A percentile compares a stretch with the other conserved stretches of the same genome.
phyloP scores from a whole-genome alignment of 2,329 filamentous ascomycete species.

The Periconia digitata region DNA sequence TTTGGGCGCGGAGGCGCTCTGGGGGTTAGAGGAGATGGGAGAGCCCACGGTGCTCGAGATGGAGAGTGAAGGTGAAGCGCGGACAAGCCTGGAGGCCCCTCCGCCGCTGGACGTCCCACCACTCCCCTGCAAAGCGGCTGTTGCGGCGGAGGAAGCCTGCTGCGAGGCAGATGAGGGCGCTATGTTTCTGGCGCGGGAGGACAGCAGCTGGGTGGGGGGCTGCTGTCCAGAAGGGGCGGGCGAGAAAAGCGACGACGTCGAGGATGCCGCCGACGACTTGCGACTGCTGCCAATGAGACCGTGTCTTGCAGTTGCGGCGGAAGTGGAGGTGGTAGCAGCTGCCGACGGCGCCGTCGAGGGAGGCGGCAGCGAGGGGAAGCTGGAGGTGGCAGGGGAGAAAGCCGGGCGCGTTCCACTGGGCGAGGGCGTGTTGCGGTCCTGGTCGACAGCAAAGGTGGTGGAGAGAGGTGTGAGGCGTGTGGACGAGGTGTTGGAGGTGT shows the following conservation, averaged over 20 bases:
- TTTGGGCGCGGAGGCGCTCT: constrained; percentile 39
- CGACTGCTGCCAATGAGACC: constrained; percentile 33
- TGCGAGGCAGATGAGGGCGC: constrained; percentile 57
- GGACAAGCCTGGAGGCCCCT: constrained; percentile 58
- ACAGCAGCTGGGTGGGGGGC: constrained; percentile 55
- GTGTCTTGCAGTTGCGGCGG: neutral
- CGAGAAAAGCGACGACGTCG: constrained; percentile 58
- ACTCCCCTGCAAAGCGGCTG: constrained; percentile 51
- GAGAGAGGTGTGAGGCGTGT: constrained; percentile 62
- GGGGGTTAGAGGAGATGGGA: constrained; percentile 54
- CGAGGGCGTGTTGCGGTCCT: constrained; percentile 48
- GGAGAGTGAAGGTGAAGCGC: constrained; percentile 62
- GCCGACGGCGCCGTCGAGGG: constrained; percentile 37
- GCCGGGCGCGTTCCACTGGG: constrained; percentile 54
- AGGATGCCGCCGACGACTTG: constrained; percentile 56
- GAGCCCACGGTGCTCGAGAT: constrained; percentile 57
- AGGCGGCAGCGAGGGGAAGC: constrained; percentile 56
- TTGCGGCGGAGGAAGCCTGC: constrained; percentile 58
- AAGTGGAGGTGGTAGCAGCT: too few species aligned
- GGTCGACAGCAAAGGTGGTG: constrained; percentile 49
- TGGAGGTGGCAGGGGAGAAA: constrained; percentile 55
- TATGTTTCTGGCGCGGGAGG: constrained; percentile 59
- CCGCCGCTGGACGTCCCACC: constrained; percentile 57
- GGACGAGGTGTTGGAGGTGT: constrained; percentile 39
- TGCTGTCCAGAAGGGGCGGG: constrained; percentile 59